Evolutionary conservation across 352 stramenopile genomes (phyloP), one percentile per base, ranked within the genome.

Genomic region (Plasmopara viticola): DNA sequence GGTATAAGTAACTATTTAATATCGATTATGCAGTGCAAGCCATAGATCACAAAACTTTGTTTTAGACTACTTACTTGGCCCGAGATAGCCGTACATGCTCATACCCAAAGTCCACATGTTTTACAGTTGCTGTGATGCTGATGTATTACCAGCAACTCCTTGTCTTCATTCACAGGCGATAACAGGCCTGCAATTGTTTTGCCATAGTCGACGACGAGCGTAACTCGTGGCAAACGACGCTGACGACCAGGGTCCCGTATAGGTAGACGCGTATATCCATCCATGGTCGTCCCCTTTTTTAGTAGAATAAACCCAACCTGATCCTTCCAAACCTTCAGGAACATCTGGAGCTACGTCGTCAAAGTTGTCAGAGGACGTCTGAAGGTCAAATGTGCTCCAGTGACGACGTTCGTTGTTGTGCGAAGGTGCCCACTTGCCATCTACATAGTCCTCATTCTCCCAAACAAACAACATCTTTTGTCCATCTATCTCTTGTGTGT

Each of bases 261-360:
- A 86, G 8, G 70, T 81, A 25, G 60, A 66, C 8, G 76, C 72
- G 48, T 90, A 90, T 51, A 84, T 54, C 79, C 79, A 90, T 20
- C 79, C 79, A 52, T 87, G 68, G 10, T 80, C 57, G 48, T 87
- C 79, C 45, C 75, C 74, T 28, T 76, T 79, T 52, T 77, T 70
- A 31, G 71, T 84, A 25, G 71, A 78, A 60, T 85, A 88, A 8
- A 70, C 70, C 78, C 78, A 89, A 14, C 78, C 74, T 10, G 78
- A 66, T 17, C 61, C 64, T 52, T 87, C 72, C 8, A 77, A 56
- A 10, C 66, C 65, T 10, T 77, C 60, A 5, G 73, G 78, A 31
- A 86, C 65, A 17, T 75, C 56, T 1, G 76, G 74, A 20, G 79
- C 74, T 15, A 88, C 70, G 13, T 84, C 66, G 44, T 87, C 77